Percentiles rank a stretch among this genome's conserved stretches.
Conservation (phyloP, 2,329 filamentous ascomycete genomes). For the Colletotrichum musae region DNA sequence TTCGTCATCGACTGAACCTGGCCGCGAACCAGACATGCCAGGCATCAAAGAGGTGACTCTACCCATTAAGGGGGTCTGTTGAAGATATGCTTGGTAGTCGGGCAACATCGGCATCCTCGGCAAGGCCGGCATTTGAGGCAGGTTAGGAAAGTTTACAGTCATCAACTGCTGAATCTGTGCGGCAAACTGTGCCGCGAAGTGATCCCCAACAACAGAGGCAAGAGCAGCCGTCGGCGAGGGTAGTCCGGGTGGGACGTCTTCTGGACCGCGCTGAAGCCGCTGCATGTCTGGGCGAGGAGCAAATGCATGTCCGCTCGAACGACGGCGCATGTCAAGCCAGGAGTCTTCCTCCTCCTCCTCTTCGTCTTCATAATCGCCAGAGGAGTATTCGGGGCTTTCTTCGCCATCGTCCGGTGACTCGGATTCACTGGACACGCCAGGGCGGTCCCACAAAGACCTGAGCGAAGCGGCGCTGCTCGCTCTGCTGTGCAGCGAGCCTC, state of each 20-base stretch:
- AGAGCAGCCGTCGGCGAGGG: slow-evolving; percentile 73
- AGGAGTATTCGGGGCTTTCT: slow-evolving; percentile 62
- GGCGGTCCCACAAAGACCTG: slow-evolving; percentile 76
- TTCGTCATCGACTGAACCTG: slow-evolving; percentile 61
- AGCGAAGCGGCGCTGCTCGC: slow-evolving; percentile 78
- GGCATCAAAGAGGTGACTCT: slow-evolving; percentile 81
- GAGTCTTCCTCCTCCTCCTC: slow-evolving; percentile 56
- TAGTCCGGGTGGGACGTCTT: slow-evolving; percentile 46
- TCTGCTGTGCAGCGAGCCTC: slow-evolving; percentile 70
- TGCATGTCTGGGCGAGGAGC: slow-evolving; percentile 42
- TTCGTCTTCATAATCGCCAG: slow-evolving; percentile 60
- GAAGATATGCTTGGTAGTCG: slow-evolving; percentile 79
- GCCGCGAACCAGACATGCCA: slow-evolving; percentile 68
- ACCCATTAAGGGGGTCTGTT: slow-evolving; percentile 74
- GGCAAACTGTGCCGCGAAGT: slow-evolving; percentile 78
- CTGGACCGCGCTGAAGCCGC: slow-evolving; percentile 31
- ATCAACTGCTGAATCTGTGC: slow-evolving; percentile 83
- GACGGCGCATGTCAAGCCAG: slow-evolving; percentile 56
- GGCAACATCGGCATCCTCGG: slow-evolving; percentile 75
- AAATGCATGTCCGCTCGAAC: slow-evolving; percentile 46
- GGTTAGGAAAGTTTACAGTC: slow-evolving; percentile 71
- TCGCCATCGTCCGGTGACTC: slow-evolving; percentile 56
- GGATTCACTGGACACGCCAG: slow-evolving; percentile 58
- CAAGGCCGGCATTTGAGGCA: slow-evolving; percentile 68
- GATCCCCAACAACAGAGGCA: slow-evolving; percentile 80